Evolutionary conservation across 805 yeast species (phyloP).

Genomic region (Kodamaea fukazawae): DNA sequence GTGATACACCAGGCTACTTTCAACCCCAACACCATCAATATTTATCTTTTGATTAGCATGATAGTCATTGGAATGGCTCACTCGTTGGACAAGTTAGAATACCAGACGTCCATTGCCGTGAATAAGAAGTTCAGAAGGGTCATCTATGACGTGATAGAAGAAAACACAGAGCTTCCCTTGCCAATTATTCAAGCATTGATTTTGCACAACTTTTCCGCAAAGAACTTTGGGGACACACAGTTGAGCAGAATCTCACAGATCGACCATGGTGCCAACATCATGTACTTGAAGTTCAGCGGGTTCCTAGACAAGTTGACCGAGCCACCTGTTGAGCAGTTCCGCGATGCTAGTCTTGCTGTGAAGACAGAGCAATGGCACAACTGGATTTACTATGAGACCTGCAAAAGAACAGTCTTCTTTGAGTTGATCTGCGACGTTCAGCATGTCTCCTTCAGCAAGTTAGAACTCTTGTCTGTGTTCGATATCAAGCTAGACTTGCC

Average conservation of each 20-base stretch:
- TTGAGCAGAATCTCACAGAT: slow-evolving; percentile 10
- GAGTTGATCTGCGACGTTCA: slow-evolving; percentile 43
- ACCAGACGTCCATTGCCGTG: slow-evolving; percentile 9
- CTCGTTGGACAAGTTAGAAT: slow-evolving; percentile 10
- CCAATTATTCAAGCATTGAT: slow-evolving; percentile 9
- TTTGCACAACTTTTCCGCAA: slow-evolving; percentile 10
- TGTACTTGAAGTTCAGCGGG: slow-evolving; percentile 9
- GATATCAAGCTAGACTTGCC: slow-evolving; percentile 46
- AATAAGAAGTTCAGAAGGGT: slow-evolving; percentile 9
- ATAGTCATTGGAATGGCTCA: slow-evolving; percentile 15
- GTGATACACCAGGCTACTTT: slow-evolving; percentile 12
- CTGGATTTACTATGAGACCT: slow-evolving; percentile 46
- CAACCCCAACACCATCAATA: slow-evolving; percentile 1
- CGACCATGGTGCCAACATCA: slow-evolving; percentile 12
- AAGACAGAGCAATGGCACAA: slow-evolving; percentile 33
- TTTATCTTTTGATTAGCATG: slow-evolving; percentile 9
- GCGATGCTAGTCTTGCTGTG: no score
- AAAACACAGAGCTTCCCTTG: slow-evolving; percentile 10
- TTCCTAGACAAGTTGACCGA: slow-evolving; percentile 8
- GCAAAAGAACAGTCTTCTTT: slow-evolving; percentile 42
- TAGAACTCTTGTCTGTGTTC: slow-evolving; percentile 37
- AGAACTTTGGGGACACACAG: slow-evolving; percentile 10
- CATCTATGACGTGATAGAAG: slow-evolving; percentile 9
- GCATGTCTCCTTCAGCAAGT: slow-evolving; percentile 32
- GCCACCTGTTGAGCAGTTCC: slow-evolving; percentile 6